phyloP scores from a whole-genome alignment of 169 alveolate species.

The Plasmodium falciparum region DNA sequence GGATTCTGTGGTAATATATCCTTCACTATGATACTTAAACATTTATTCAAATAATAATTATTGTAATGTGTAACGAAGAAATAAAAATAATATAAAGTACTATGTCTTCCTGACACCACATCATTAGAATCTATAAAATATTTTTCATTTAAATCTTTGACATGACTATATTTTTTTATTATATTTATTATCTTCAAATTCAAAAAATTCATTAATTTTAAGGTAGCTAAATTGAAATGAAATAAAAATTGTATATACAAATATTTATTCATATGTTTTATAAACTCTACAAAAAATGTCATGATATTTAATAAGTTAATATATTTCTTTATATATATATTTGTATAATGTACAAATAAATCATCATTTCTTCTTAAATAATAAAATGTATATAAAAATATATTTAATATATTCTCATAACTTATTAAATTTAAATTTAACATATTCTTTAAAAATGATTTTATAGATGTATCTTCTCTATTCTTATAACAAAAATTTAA shows the following conservation, averaged over 20 bases:
- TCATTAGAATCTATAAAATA: slow-evolving; percentile 17
- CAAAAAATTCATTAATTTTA: slow-evolving; percentile 18
- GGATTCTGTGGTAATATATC: background rate
- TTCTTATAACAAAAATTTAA: slow-evolving; percentile 46
- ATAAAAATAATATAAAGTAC: slow-evolving; percentile 34
- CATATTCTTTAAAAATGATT: slow-evolving; percentile 19
- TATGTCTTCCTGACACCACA: slow-evolving; percentile 24
- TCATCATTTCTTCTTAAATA: slow-evolving; percentile 9
- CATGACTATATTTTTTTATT: slow-evolving; percentile 18
- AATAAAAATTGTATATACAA: slow-evolving; percentile 20
- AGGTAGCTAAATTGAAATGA: slow-evolving; percentile 6
- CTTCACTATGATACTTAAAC: slow-evolving; percentile 3
- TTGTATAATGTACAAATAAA: slow-evolving; percentile 19
- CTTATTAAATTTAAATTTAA: slow-evolving; percentile 41
- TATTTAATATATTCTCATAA: slow-evolving; percentile 26
- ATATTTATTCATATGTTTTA: slow-evolving; percentile 13
- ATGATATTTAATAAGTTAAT: slow-evolving; percentile 44
- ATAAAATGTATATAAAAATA: slow-evolving; percentile 43
- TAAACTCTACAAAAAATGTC: slow-evolving; percentile 50
- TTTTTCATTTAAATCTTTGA: slow-evolving; percentile 23
- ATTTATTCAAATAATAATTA: slow-evolving; percentile 35
- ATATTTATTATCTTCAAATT: background rate
- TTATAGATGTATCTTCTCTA: slow-evolving; percentile 7
- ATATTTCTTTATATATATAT: slow-evolving; percentile 23
- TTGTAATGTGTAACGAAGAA: slow-evolving; percentile 57